Evolutionary conservation across 2,329 filamentous ascomycete species (phyloP).

Genomic region (Aspergillus pseudoglaucus): DNA sequence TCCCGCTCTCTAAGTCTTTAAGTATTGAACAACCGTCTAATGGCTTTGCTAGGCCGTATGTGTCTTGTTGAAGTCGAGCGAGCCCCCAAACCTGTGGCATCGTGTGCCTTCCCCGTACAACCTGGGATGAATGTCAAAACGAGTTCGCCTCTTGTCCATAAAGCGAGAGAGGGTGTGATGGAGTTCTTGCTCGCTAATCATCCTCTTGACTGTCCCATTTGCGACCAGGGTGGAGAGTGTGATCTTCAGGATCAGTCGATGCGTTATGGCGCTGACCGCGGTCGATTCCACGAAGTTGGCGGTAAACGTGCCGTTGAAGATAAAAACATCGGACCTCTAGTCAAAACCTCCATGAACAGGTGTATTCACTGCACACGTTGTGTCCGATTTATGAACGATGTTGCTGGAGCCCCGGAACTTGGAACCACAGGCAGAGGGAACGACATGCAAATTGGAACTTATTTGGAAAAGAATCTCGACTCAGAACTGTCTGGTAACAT

Average conservation of each 20-base stretch:
- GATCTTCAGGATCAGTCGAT: slow-evolving; percentile 99
- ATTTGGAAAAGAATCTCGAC: slow-evolving; percentile 88
- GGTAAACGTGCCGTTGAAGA: slow-evolving; percentile 98
- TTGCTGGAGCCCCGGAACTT: slow-evolving; percentile 91
- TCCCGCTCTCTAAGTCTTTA: not conserved
- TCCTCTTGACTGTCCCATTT: slow-evolving; percentile 92
- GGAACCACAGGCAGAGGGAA: slow-evolving; percentile 93
- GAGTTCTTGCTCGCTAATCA: slow-evolving; percentile 97
- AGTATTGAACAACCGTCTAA: slow-evolving; percentile 3
- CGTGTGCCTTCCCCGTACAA: slow-evolving; percentile 97
- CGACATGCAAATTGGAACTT: slow-evolving; percentile 95
- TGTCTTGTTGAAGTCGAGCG: slow-evolving; percentile 97
- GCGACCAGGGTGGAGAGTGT: slow-evolving; percentile 98
- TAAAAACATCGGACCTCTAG: slow-evolving; percentile 96
- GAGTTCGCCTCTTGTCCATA: slow-evolving; percentile 90
- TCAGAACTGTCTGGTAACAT: slow-evolving; percentile 95
- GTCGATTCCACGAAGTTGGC: slow-evolving; percentile 89
- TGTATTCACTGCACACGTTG: slow-evolving; percentile 99
- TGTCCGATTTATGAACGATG: slow-evolving; percentile 94
- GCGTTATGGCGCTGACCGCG: slow-evolving; percentile 93
- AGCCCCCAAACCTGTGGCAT: slow-evolving; percentile 93
- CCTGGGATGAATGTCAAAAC: slow-evolving; percentile 99
- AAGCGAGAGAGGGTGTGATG: slow-evolving; percentile 98
- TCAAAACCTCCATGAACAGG: slow-evolving; percentile 99
- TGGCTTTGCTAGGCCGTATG: slow-evolving; percentile 61